Conservation (phyloP, 2,329 filamentous ascomycete species). For the Leptographium flavum region DNA sequence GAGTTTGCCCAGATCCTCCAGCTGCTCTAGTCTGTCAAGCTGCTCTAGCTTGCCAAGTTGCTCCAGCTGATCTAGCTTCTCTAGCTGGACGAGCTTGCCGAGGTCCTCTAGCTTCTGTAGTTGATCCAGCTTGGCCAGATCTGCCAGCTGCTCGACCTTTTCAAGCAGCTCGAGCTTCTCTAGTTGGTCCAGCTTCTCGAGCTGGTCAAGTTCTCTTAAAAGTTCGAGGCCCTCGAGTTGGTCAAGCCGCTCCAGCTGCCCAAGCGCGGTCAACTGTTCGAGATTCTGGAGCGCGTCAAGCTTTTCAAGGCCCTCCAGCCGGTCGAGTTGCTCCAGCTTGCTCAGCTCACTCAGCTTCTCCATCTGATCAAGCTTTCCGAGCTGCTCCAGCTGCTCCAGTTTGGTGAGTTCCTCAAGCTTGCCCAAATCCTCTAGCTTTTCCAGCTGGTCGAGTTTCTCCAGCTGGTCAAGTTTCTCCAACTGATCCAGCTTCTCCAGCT, state of each 20-base stretch:
- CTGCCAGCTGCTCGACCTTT: neutral
- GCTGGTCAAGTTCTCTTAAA: neutral
- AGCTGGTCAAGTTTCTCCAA: slow-evolving; percentile 1
- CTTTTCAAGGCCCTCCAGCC: neutral
- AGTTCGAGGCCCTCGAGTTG: neutral
- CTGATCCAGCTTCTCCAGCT: neutral
- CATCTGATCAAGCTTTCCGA: slow-evolving; percentile 46
- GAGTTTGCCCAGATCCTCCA: neutral
- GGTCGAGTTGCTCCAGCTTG: slow-evolving; percentile 22
- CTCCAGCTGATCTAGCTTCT: slow-evolving; percentile 28
- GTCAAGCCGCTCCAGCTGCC: slow-evolving; percentile 56
- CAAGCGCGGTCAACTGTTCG: slow-evolving; percentile 29
- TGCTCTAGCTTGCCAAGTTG: neutral
- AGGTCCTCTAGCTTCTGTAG: slow-evolving; percentile 53
- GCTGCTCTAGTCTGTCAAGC: slow-evolving; percentile 1
- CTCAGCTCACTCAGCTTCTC: slow-evolving; percentile 62
- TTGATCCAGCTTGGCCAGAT: slow-evolving; percentile 42
- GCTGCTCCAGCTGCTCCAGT: slow-evolving; percentile 45
- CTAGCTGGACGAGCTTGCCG: slow-evolving; percentile 45
- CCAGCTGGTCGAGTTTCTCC: neutral
- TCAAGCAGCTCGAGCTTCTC: neutral
- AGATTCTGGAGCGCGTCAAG: neutral
- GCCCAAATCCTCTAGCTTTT: neutral
- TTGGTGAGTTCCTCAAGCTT: slow-evolving; percentile 12
- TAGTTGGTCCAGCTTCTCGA: neutral